Evolutionary conservation across 2,329 filamentous ascomycete species (phyloP), one percentile per base, ranked within the genome.

Genomic region (Pyrenochaeta sp.): DNA sequence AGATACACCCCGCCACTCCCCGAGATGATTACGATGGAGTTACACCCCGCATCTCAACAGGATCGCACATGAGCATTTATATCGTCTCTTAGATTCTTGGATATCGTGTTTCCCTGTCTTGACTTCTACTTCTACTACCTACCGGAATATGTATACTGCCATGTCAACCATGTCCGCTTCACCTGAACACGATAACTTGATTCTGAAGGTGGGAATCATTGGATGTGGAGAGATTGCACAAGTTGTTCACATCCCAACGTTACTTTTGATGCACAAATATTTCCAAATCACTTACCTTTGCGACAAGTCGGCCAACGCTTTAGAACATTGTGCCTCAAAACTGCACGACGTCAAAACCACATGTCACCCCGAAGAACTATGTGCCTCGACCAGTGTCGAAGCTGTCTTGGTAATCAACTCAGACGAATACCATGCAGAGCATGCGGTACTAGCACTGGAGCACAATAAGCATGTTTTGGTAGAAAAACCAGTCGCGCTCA

Each of bases 401-500:
- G 68, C 83, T 3, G 78, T 86, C 19, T 69, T 85, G 49, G 72
- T 85, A 39, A 70, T 72, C 21, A 81, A 72, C 21, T 68, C 75
- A 3, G 77, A 85, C 49, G 81, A 79, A 15, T 82, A 75, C 47
- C 84, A 86, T 59, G 74, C 74, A n/a, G 47, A 67, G 3, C 77
- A 83, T 43, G 75, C 74, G 3, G 69, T 84, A 18, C 55, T 76
- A 0, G 81, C 82, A 0, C 69, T 87, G 1, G 49, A 77, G 39
- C 65, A 77, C 11, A 74, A 77, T 39, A 87, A 87, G 60, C 71
- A 80, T 48, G 77, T 79, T 8, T 74, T 87, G 45, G 68, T 86
- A 3, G 83, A 87, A 60, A 84, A 85, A 44, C 83, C 84, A 0
- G 55, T 83, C 2, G 74, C 81, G 0, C 58, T 85, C 4, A 78